phyloP scores from a whole-genome alignment of 164 flowering plant genomes.

The Cinnamomum chago region DNA sequence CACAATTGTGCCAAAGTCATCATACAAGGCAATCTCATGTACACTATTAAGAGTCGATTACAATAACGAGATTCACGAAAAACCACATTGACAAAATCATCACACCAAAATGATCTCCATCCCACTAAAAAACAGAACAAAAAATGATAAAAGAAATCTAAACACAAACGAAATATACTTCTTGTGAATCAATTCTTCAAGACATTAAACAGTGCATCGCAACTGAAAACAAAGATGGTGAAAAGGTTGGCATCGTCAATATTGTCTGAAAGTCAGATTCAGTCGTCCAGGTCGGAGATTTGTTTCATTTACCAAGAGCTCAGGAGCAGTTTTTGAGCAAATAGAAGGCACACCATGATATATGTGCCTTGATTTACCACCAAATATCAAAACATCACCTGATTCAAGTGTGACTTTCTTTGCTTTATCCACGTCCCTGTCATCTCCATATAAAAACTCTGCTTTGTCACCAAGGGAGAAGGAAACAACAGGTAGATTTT shows the following conservation, averaged over 20 bases:
- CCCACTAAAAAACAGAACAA: too few species aligned
- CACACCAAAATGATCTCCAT: too few species aligned
- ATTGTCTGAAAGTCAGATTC: constrained; percentile 79
- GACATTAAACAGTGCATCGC: not conserved
- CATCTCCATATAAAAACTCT: constrained; percentile 61
- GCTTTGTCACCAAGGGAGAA: constrained; percentile 84
- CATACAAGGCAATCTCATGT: too few species aligned
- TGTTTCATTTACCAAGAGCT: constrained; percentile 39
- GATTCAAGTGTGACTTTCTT: constrained; percentile 53
- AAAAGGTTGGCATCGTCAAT: constrained; percentile 14
- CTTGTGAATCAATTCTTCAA: too few species aligned
- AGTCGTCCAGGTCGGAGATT: constrained; percentile 73
- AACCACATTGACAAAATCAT: too few species aligned
- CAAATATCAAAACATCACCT: constrained; percentile 86
- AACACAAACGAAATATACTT: too few species aligned
- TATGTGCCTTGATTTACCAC: constrained; percentile 71
- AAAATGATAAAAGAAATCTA: too few species aligned
- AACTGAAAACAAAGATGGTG: not conserved
- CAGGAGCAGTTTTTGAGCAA: constrained; percentile 56
- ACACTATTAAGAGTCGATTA: too few species aligned
- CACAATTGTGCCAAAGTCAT: too few species aligned
- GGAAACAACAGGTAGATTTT: constrained; percentile 79
- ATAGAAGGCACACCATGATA: constrained; percentile 73
- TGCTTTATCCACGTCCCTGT: constrained; percentile 49
- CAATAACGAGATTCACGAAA: too few species aligned